A percentile compares a stretch with the other conserved stretches of the same genome.
These are phyloP conservation scores for Neurospora sp. DNA, from an alignment of 495 filamentous ascomycete genomes.

Conservation along the genomic window DNA sequence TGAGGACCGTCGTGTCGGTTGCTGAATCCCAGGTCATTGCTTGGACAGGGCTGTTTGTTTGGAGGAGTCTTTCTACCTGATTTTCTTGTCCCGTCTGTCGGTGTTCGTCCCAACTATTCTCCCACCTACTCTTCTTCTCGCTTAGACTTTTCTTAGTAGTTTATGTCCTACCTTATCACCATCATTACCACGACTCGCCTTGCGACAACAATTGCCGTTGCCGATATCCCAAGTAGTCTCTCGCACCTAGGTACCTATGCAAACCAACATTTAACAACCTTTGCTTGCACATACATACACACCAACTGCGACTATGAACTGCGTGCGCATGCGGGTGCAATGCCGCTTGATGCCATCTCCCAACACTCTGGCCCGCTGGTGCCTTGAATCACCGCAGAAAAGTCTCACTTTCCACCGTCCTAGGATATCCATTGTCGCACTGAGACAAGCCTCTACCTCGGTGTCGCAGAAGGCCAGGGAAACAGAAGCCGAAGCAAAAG, in stretches of 20 bases:
- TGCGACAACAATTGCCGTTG: neutral
- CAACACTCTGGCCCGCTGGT: neutral
- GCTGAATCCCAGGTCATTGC: neutral
- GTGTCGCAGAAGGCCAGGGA: neutral
- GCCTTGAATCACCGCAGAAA: neutral
- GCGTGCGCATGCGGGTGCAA: conserved; percentile 10
- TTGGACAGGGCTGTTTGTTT: neutral
- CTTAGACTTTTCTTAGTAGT: neutral
- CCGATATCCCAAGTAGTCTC: neutral
- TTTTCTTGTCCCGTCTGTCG: neutral
- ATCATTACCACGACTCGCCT: neutral
- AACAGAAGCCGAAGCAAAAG: conserved; percentile 20
- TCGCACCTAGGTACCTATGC: neutral
- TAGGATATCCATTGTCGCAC: neutral
- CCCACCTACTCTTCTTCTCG: neutral
- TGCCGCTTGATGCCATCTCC: conserved; percentile 4
- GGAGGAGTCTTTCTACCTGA: neutral
- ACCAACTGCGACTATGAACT: conserved; percentile 11
- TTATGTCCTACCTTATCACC: neutral
- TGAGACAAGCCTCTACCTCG: conserved; percentile 1
- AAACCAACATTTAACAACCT: neutral
- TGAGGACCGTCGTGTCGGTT: neutral
- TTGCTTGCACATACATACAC: neutral
- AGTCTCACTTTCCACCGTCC: neutral
- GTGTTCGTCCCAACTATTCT: neutral